Conservation (phyloP, 1,139 yeast genomes). For the Meyerozyma guilliermondii region DNA sequence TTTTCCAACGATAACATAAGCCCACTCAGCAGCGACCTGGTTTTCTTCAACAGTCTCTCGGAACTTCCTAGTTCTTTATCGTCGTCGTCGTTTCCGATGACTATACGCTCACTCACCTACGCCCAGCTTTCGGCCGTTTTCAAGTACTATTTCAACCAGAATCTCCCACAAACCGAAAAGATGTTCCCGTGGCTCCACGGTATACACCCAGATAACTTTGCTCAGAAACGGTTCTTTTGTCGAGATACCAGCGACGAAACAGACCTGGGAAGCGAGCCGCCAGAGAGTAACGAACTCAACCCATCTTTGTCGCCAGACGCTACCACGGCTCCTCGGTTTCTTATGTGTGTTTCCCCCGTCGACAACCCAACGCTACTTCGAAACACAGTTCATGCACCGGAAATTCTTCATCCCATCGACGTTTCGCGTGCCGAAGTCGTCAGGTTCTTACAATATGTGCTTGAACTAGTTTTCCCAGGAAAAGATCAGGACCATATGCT, state of each 20-base stretch:
- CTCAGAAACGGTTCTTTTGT: slow-evolving; percentile 40
- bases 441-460: slow-evolving; percentile 17
- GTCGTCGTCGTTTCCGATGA: not conserved
- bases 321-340: slow-evolving; percentile 23
- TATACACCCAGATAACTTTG: slow-evolving; percentile 45
- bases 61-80: not conserved
- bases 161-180: slow-evolving; percentile 59
- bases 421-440: slow-evolving; percentile 30
- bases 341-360: slow-evolving; percentile 49
- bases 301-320: not conserved
- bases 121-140: slow-evolving; percentile 31
- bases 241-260: not conserved
- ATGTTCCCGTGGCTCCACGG: slow-evolving; percentile 96
- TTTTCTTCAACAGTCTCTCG: not conserved
- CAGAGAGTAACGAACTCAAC: not conserved
- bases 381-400: slow-evolving; percentile 59
- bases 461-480: slow-evolving; percentile 13
- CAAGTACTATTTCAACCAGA: slow-evolving; percentile 43
- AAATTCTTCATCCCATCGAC: slow-evolving; percentile 50
- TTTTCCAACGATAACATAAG: slow-evolving; percentile 7
- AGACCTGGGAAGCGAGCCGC: not conserved
- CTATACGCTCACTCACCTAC: slow-evolving; percentile 21
- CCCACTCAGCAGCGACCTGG: not conserved
- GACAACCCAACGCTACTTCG: slow-evolving; percentile 38
- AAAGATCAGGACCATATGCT: slow-evolving; percentile 8